Percentiles rank a stretch among this genome's conserved stretches.
phyloP scores from a whole-genome alignment of 2,329 filamentous ascomycete genomes.

The Cercospora janseana region DNA sequence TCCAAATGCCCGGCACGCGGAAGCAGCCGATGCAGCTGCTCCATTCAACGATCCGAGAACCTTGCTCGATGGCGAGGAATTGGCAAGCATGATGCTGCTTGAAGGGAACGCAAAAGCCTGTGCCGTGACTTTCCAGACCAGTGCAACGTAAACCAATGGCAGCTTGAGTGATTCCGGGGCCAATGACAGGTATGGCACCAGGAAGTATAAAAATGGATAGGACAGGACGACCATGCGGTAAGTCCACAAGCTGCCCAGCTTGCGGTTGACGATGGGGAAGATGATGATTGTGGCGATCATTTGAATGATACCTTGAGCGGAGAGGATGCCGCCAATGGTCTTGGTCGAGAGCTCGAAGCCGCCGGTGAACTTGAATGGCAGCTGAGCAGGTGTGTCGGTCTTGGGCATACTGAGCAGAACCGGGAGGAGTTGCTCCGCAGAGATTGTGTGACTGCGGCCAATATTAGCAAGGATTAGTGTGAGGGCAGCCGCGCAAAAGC shows the following conservation, averaged over 20 bases:
- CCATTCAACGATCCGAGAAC: slow-evolving; percentile 92
- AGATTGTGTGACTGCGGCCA: slow-evolving; percentile 79
- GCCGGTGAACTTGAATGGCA: slow-evolving; percentile 86
- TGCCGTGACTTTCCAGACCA: slow-evolving; percentile 91
- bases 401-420: slow-evolving; percentile 78
- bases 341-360: slow-evolving; percentile 82
- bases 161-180: slow-evolving; percentile 71
- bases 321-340: slow-evolving; percentile 82
- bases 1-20: slow-evolving; percentile 81
- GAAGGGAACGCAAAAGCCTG: slow-evolving; percentile 88
- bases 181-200: slow-evolving; percentile 84
- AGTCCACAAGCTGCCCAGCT: slow-evolving; percentile 73
- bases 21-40: slow-evolving; percentile 85
- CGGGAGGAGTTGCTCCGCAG: slow-evolving; percentile 89
- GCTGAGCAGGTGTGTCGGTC: slow-evolving; percentile 50
- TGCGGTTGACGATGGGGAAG: slow-evolving; percentile 73
- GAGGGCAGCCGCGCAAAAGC: slow-evolving; percentile 43
- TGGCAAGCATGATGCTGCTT: slow-evolving; percentile 83
- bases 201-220: slow-evolving; percentile 85
- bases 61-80: slow-evolving; percentile 78
- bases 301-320: slow-evolving; percentile 84
- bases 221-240: slow-evolving; percentile 78
- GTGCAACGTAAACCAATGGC: slow-evolving; percentile 70
- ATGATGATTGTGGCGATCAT: slow-evolving; percentile 81
- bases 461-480: slow-evolving; percentile 6